These are phyloP conservation scores for Tolypocladium guangdongense DNA, from an alignment of 2,329 filamentous ascomycete genomes.

Conservation along the genomic window DNA sequence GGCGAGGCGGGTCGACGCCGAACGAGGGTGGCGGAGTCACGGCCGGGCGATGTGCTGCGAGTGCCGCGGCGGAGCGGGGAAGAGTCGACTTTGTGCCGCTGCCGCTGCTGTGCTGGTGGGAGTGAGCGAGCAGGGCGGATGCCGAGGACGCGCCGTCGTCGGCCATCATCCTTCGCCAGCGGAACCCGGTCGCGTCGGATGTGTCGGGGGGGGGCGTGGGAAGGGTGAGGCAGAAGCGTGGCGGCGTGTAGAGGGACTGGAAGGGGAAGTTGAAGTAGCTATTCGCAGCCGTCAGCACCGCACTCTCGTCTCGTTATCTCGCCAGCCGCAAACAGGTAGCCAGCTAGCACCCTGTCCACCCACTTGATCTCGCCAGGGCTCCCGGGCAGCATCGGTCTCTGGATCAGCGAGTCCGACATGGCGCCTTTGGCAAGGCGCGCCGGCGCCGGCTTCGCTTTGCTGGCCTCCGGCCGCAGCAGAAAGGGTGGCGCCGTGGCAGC, in stretches of 20 bases:
- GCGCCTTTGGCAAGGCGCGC: not conserved
- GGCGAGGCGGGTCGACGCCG: constrained; percentile 41
- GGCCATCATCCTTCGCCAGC: constrained; percentile 3
- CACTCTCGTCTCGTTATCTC: not conserved
- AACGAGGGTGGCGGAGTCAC: constrained; percentile 5
- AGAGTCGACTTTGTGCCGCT: not conserved
- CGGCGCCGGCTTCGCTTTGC: not conserved
- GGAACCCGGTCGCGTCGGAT: not conserved
- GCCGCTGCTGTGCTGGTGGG: not conserved
- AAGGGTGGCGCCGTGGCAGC: not conserved
- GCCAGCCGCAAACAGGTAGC: not conserved
- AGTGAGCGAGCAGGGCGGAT: not conserved
- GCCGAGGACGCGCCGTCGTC: constrained; percentile 4
- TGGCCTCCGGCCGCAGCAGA: not conserved
- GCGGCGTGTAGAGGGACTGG: constrained; percentile 5
- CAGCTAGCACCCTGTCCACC: not conserved
- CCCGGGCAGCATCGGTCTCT: not conserved
- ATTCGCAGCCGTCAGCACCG: not conserved
- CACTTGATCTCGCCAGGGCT: constrained; percentile 14
- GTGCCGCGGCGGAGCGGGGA: not conserved
- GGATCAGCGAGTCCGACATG: constrained; percentile 10
- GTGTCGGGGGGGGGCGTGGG: constrained; percentile 1
- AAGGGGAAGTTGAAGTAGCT: constrained; percentile 23
- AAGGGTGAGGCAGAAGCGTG: constrained; percentile 9
- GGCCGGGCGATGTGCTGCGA: not conserved